Conservation (phyloP, 768 basidiomycete genomes). For the Fomitopsis pulvina region DNA sequence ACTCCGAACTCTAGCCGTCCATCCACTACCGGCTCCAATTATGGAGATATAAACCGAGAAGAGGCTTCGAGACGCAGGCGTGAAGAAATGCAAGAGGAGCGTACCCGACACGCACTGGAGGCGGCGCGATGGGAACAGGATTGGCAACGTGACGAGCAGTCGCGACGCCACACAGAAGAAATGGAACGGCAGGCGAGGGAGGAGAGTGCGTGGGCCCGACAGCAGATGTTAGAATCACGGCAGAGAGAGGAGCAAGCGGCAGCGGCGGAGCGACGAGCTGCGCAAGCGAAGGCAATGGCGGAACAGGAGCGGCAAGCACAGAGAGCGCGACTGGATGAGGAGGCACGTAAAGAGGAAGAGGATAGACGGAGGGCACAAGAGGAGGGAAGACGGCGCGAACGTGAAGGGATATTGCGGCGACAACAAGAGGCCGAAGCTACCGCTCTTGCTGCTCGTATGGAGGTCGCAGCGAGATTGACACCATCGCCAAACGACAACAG, state of each 20-base stretch:
- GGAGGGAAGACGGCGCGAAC: slow-evolving; percentile 37
- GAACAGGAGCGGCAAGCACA: slow-evolving; percentile 17
- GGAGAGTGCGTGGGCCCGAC: slow-evolving; percentile 12
- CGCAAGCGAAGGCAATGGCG: slow-evolving; percentile 14
- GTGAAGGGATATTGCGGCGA: slow-evolving; percentile 49
- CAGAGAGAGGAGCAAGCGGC: slow-evolving; percentile 15
- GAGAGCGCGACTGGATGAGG: slow-evolving; percentile 26
- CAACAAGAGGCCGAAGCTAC: slow-evolving; percentile 43
- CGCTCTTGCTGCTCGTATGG: slow-evolving; percentile 21
- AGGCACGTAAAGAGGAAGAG: slow-evolving; percentile 18
- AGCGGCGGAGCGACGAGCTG: slow-evolving; percentile 14
- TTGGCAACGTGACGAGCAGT: slow-evolving; percentile 24
- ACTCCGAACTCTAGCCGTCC: slow-evolving; percentile 9
- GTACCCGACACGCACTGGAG: slow-evolving; percentile 31
- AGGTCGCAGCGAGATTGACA: slow-evolving; percentile 11
- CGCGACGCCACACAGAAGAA: slow-evolving; percentile 18
- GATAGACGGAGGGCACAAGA: slow-evolving; percentile 17
- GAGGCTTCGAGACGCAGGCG: slow-evolving; percentile 22
- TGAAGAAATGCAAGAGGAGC: slow-evolving; percentile 28
- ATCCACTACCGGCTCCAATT: slow-evolving; percentile 8
- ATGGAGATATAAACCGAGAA: slow-evolving; percentile 17
- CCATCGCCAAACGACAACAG: slow-evolving; percentile 3
- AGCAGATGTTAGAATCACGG: slow-evolving; percentile 11
- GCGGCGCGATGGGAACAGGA: slow-evolving; percentile 29
- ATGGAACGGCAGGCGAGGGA: slow-evolving; percentile 15